Conservation (phyloP, 192 early-diverging fungal species). For the Backusella parvicylindrica region DNA sequence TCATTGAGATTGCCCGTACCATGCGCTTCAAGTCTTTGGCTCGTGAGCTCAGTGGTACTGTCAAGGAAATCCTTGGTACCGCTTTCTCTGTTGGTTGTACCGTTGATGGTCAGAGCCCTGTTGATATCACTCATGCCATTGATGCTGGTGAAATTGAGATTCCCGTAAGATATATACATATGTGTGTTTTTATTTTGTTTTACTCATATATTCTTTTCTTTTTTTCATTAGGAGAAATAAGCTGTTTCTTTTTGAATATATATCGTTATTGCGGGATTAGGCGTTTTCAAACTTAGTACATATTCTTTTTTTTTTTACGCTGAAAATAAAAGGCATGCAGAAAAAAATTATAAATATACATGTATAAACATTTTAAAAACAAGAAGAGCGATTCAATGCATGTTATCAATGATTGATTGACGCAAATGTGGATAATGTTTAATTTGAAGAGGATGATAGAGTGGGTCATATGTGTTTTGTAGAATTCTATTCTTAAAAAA, state of each 20-base stretch:
- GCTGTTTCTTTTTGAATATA: neutral
- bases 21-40: constrained; percentile 93
- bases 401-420: no score
- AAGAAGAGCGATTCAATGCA: neutral
- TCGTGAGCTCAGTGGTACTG: constrained; percentile 89
- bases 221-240: constrained; percentile 10
- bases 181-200: neutral
- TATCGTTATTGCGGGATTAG: constrained; percentile 9
- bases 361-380: neutral
- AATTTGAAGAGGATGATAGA: no score
- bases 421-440: no score
- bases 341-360: constrained; percentile 5
- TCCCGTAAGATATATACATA: constrained; percentile 29
- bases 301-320: neutral
- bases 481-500: no score
- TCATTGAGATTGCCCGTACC: constrained; percentile 91
- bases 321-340: constrained; percentile 3
- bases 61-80: constrained; percentile 94
- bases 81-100: constrained; percentile 93
- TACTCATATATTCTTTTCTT: neutral
- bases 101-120: constrained; percentile 91
- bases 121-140: constrained; percentile 80
- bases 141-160: constrained; percentile 80
- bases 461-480: no score
- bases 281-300: neutral